A percentile compares a stretch with the other conserved stretches of the same genome.
phyloP scores from a whole-genome alignment of 108 stramenopile genomes.

The Skeletonema marinoi region DNA sequence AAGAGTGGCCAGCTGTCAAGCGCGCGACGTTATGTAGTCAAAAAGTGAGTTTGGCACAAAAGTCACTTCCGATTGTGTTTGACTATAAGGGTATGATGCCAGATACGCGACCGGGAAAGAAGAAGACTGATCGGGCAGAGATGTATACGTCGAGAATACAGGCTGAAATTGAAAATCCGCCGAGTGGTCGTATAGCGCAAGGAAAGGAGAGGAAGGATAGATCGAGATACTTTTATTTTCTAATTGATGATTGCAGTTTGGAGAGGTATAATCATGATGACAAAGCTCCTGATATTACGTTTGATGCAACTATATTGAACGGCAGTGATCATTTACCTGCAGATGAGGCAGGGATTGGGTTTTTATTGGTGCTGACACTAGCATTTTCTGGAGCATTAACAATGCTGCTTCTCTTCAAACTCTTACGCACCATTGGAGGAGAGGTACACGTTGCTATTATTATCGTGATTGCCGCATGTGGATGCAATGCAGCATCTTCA shows the following conservation, averaged over 20 bases:
- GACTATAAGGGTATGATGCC: slow-evolving; percentile 42
- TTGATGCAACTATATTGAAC: slow-evolving; percentile 44
- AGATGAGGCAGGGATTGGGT: slow-evolving; percentile 70
- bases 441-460: slow-evolving; percentile 77
- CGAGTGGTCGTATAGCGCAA: slow-evolving; percentile 3
- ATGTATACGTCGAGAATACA: slow-evolving; percentile 18
- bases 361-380: slow-evolving; percentile 57
- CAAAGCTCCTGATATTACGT: slow-evolving; percentile 58
- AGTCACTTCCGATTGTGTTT: slow-evolving; percentile 40
- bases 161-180: slow-evolving; percentile 21
- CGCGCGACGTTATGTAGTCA: slow-evolving; percentile 63
- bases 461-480: slow-evolving; percentile 66
- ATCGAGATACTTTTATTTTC: slow-evolving; percentile 72
- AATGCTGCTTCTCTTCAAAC: slow-evolving; percentile 37
- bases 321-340: slow-evolving; percentile 69
- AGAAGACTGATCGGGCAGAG: slow-evolving; percentile 16
- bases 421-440: slow-evolving; percentile 47
- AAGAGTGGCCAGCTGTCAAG: slow-evolving; percentile 60
- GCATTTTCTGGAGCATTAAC: slow-evolving; percentile 50
- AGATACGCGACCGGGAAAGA: slow-evolving; percentile 32
- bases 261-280: slow-evolving; percentile 67
- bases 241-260: slow-evolving; percentile 77
- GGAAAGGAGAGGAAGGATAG: slow-evolving; percentile 43
- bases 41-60: slow-evolving; percentile 47
- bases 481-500: slow-evolving; percentile 54